Conservation (phyloP, 2,329 filamentous ascomycete species). For the Colletotrichum viniferum region DNA sequence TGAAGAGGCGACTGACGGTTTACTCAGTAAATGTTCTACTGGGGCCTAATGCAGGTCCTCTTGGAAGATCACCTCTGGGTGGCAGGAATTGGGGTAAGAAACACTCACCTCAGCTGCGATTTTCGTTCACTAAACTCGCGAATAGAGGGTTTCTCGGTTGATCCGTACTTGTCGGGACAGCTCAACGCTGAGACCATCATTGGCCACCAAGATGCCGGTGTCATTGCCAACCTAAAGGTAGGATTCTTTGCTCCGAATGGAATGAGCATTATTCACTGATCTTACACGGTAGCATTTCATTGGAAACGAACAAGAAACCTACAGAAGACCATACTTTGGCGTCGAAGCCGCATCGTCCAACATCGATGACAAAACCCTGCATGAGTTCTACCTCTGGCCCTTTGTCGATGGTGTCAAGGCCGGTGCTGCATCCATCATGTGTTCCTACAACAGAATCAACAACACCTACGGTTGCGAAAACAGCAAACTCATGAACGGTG, state of each 20-base stretch:
- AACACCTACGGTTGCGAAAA: conserved; percentile 75
- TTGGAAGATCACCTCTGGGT: conserved; percentile 32
- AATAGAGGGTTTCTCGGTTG: conserved; percentile 41
- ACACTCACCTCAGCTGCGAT: not conserved
- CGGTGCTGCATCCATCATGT: conserved; percentile 62
- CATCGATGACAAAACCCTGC: conserved; percentile 65
- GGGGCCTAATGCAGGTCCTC: conserved; percentile 36
- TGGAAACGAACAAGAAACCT: conserved; percentile 76
- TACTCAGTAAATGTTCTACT: conserved; percentile 33
- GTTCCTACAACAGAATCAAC: conserved; percentile 74
- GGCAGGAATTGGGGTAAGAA: conserved; percentile 35
- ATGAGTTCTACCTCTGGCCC: conserved; percentile 72
- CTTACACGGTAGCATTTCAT: conserved; percentile 63
- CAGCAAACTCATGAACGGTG: conserved; percentile 67
- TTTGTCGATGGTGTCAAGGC: conserved; percentile 71
- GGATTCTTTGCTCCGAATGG: too few species aligned
- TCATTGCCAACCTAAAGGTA: conserved; percentile 66
- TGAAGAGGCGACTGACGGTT: not conserved
- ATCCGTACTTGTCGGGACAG: conserved; percentile 62
- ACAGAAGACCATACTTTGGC: conserved; percentile 59
- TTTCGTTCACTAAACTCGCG: not conserved
- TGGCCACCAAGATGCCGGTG: conserved; percentile 43
- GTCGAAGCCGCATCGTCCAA: conserved; percentile 57
- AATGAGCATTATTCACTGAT: too few species aligned
- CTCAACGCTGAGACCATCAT: conserved; percentile 56